Percentiles rank a stretch among this genome's conserved stretches.
phyloP scores from a whole-genome alignment of 805 yeast species.

The Metschnikowia chrysomelidarum region DNA sequence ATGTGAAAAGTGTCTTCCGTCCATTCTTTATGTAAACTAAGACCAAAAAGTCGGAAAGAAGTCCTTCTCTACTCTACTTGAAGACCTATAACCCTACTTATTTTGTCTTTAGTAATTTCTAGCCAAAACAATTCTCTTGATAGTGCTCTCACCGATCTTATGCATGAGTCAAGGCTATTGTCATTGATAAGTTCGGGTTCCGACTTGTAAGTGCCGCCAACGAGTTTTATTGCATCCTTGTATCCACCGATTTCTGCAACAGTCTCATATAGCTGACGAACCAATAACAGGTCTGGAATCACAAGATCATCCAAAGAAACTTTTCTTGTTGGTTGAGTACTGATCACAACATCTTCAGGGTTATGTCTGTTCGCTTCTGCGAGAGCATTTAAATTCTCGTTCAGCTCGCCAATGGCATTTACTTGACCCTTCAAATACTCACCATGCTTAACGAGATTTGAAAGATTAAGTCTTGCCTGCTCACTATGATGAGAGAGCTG shows the following conservation, averaged over 20 bases:
- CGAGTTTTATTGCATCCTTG: slow-evolving; percentile 60
- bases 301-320: slow-evolving; percentile 35
- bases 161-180: slow-evolving; percentile 31
- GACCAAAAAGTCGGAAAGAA: background rate
- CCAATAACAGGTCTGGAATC: slow-evolving; percentile 39
- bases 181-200: slow-evolving; percentile 36
- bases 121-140: slow-evolving; percentile 44
- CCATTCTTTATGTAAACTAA: slow-evolving; percentile 23
- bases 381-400: slow-evolving; percentile 24
- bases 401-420: slow-evolving; percentile 21
- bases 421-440: slow-evolving; percentile 29
- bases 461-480: slow-evolving; percentile 37
- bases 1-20: slow-evolving; percentile 23
- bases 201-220: slow-evolving; percentile 48
- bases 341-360: slow-evolving; percentile 18
- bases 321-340: slow-evolving; percentile 6
- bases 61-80: slow-evolving; percentile 10
- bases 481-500: slow-evolving; percentile 35
- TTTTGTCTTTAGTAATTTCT: slow-evolving; percentile 33
- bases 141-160: slow-evolving; percentile 34
- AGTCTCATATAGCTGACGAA: slow-evolving; percentile 59
- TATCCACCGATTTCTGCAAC: slow-evolving; percentile 67
- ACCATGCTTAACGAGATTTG: slow-evolving; percentile 30
- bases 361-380: slow-evolving; percentile 25
- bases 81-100: slow-evolving; percentile 23